phyloP scores from a whole-genome alignment of 192 early-diverging fungal genomes.

The Allomyces macrogynus region DNA sequence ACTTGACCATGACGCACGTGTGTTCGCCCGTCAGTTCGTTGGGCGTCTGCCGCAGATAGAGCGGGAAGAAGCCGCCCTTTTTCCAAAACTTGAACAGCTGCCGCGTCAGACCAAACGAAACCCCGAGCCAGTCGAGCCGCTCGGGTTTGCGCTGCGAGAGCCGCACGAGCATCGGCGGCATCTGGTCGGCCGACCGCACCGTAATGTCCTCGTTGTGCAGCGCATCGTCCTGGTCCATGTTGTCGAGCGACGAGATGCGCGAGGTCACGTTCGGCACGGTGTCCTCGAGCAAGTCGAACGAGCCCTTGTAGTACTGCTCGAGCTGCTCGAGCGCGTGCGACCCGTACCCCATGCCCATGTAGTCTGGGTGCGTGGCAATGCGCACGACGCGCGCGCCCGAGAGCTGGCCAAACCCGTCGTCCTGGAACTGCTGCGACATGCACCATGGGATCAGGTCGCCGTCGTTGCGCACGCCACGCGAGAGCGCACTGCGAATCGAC shows the following conservation, averaged over 20 bases:
- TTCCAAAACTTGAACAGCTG: conserved; percentile 94
- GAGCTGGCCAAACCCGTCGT: conserved; percentile 86
- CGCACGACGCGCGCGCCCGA: conserved; percentile 91
- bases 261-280: conserved; percentile 7
- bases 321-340: conserved; percentile 65
- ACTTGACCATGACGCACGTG: conserved; percentile 90
- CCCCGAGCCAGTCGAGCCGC: conserved; percentile 84
- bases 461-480: conserved; percentile 60
- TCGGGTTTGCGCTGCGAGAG: conserved; percentile 60
- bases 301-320: conserved; percentile 70
- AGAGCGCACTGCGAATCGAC: conserved; percentile 58
- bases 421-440: conserved; percentile 81
- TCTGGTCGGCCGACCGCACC: conserved; percentile 64
- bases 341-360: conserved; percentile 94
- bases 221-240: conserved; percentile 8
- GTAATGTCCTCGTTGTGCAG: conserved; percentile 54
- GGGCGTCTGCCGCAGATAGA: conserved; percentile 88
- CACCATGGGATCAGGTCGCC: conserved; percentile 98
- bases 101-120: conserved; percentile 80
- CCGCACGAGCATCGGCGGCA: conserved; percentile 81
- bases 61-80: conserved; percentile 63
- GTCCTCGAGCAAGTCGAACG: conserved; percentile 45
- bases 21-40: conserved; percentile 97
- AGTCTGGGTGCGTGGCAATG: conserved; percentile 95
- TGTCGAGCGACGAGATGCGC: conserved; percentile 1